These are phyloP conservation scores for Hysterangium stoloniferum DNA, from an alignment of 768 basidiomycete genomes.

Conservation along the genomic window DNA sequence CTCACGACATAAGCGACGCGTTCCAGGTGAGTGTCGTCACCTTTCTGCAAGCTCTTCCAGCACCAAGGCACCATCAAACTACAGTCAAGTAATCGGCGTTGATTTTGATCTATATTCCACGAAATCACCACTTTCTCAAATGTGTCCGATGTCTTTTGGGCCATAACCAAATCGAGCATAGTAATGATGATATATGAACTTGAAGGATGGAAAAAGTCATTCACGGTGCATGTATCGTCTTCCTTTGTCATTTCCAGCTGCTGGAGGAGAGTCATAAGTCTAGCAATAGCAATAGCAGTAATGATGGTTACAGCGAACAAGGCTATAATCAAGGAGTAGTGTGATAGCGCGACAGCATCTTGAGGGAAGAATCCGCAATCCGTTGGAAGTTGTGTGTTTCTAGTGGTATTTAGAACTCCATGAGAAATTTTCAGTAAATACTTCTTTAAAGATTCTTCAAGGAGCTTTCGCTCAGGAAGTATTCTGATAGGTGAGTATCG, in stretches of 20 bases:
- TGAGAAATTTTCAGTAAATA: background rate
- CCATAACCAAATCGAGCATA: background rate
- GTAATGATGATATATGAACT: background rate
- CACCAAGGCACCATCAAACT: conserved; percentile 51
- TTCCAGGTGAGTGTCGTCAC: conserved; percentile 41
- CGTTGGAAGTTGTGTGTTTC: background rate
- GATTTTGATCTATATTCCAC: conserved; percentile 32
- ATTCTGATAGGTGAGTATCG: background rate
- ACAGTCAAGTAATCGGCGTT: conserved; percentile 50
- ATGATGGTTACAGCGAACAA: conserved; percentile 16
- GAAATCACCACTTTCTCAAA: conserved; percentile 9
- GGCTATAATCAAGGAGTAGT: conserved; percentile 16
- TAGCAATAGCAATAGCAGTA: background rate
- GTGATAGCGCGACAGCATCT: background rate
- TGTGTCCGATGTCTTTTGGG: background rate
- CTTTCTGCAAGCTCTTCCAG: conserved; percentile 58
- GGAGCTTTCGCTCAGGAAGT: background rate
- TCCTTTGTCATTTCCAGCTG: background rate
- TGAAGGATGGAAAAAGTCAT: conserved; percentile 1
- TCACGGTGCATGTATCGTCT: background rate
- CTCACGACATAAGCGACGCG: conserved; percentile 42
- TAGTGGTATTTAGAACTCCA: background rate
- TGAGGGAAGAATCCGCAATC: background rate
- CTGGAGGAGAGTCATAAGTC: background rate
- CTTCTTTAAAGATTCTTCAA: background rate